Evolutionary conservation across 2,329 filamentous ascomycete genomes (phyloP).

Genomic region (Colletotrichum abscissum): DNA sequence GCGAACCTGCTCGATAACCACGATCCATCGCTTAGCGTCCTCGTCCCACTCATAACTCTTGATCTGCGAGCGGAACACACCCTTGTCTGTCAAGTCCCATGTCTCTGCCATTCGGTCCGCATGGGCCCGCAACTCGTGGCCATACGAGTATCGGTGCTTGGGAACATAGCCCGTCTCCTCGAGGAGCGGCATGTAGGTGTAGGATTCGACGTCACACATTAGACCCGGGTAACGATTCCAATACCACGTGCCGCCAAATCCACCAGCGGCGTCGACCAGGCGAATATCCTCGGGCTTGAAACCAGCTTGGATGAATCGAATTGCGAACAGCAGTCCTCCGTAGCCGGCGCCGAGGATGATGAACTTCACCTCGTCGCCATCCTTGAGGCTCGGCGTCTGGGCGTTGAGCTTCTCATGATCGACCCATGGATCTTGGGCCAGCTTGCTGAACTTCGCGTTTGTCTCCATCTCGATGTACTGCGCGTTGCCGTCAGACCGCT

Average conservation of each 20-base stretch:
- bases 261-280: slow-evolving; percentile 54
- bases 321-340: slow-evolving; percentile 46
- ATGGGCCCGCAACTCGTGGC: slow-evolving; percentile 55
- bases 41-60: slow-evolving; percentile 60
- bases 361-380: slow-evolving; percentile 43
- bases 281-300: slow-evolving; percentile 48
- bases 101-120: slow-evolving; percentile 54
- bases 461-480: slow-evolving; percentile 47
- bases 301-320: slow-evolving; percentile 40
- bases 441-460: slow-evolving; percentile 37
- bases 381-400: slow-evolving; percentile 36
- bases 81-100: slow-evolving; percentile 49
- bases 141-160: slow-evolving; percentile 57
- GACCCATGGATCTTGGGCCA: slow-evolving; percentile 49
- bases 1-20: slow-evolving; percentile 39
- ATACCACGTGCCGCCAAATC: slow-evolving; percentile 63
- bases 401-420: slow-evolving; percentile 46
- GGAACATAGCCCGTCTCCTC: slow-evolving; percentile 72
- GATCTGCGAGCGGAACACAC: slow-evolving; percentile 55
- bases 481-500: slow-evolving; percentile 43
- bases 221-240: slow-evolving; percentile 63
- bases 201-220: slow-evolving; percentile 69
- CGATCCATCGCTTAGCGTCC: slow-evolving; percentile 39
- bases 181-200: slow-evolving; percentile 69
- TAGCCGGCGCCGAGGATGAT: slow-evolving; percentile 50